These are phyloP conservation scores for Phytopythium helicoides DNA, from an alignment of 352 stramenopile species.

Conservation along the genomic window DNA sequence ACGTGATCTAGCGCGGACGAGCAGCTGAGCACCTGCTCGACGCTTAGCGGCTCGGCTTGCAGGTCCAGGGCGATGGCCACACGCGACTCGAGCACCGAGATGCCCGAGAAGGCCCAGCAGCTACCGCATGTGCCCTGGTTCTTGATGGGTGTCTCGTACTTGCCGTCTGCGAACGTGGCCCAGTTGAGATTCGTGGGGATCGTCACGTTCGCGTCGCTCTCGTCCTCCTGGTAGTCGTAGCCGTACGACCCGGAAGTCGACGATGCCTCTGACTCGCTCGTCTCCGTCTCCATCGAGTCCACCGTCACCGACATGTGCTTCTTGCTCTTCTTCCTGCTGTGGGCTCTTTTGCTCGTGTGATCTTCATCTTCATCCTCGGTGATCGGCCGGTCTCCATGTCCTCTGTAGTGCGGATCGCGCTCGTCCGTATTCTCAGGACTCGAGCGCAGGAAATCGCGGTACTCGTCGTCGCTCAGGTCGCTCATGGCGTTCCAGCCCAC, in stretches of 20 bases:
- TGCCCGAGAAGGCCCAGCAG: slow-evolving; percentile 90
- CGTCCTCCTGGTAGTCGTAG: slow-evolving; percentile 10
- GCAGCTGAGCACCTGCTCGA: slow-evolving; percentile 85
- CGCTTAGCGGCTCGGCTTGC: slow-evolving; percentile 60
- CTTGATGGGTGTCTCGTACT: slow-evolving; percentile 90
- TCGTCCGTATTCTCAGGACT: slow-evolving; percentile 28
- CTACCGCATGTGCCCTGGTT: slow-evolving; percentile 92
- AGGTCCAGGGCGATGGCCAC: slow-evolving; percentile 79
- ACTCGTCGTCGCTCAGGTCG: slow-evolving; percentile 67
- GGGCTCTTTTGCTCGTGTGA: not conserved
- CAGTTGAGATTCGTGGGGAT: slow-evolving; percentile 63
- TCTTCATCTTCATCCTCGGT: not conserved
- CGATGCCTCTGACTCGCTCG: slow-evolving; percentile 16
- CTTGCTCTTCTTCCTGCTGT: slow-evolving; percentile 13
- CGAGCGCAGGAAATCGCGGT: slow-evolving; percentile 52
- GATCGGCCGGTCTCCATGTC: slow-evolving; percentile 7
- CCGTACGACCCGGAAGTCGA: slow-evolving; percentile 15
- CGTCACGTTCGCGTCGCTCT: slow-evolving; percentile 15
- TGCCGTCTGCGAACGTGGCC: slow-evolving; percentile 62
- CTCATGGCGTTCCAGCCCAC: slow-evolving; percentile 65
- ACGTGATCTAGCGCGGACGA: slow-evolving; percentile 71
- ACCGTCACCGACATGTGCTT: slow-evolving; percentile 5
- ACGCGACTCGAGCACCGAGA: slow-evolving; percentile 70
- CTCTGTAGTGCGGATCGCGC: slow-evolving; percentile 5
- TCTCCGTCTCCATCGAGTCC: slow-evolving; percentile 1